Conservation (phyloP, 164 flowering plant genomes). For the Annona cherimola region DNA sequence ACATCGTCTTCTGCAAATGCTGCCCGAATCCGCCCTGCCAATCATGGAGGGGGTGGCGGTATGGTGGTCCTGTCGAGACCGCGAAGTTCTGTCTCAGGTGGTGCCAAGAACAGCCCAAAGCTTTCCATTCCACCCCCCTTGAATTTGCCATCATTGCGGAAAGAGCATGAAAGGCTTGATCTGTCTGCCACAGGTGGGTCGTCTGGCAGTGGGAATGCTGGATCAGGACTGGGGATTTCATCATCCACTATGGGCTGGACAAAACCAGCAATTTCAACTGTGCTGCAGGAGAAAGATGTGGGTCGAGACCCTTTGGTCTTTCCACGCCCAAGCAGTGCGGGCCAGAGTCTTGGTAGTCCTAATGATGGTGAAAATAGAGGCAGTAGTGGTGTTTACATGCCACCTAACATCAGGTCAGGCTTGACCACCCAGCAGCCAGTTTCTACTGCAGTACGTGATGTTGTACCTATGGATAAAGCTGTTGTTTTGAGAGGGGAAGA, state of each 20-base stretch:
- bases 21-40: conserved; percentile 24
- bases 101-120: conserved; percentile 59
- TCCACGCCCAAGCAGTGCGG: conserved; percentile 14
- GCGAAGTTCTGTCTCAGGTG: conserved; percentile 32
- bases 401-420: conserved; percentile 53
- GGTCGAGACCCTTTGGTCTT: conserved; percentile 15
- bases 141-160: conserved; percentile 86
- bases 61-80: conserved; percentile 84
- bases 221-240: conserved; percentile 57
- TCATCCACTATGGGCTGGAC: conserved; percentile 87
- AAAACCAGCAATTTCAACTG: conserved; percentile 44
- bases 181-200: conserved; percentile 38
- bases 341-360: conserved; percentile 16
- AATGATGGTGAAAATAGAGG: conserved; percentile 29
- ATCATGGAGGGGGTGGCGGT: conserved; percentile 53
- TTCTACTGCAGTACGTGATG: conserved; percentile 12
- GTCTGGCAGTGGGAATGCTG: conserved; percentile 46
- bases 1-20: not conserved
- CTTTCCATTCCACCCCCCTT: conserved; percentile 99
- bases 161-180: conserved; percentile 86
- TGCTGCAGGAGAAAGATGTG: conserved; percentile 43
- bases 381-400: conserved; percentile 42
- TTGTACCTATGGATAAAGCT: conserved; percentile 37
- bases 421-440: conserved; percentile 18
- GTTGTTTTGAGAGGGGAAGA: conserved; percentile 88